These are phyloP conservation scores for Phyllachora maydis DNA, from an alignment of 2,329 filamentous ascomycete species.

Conservation along the genomic window DNA sequence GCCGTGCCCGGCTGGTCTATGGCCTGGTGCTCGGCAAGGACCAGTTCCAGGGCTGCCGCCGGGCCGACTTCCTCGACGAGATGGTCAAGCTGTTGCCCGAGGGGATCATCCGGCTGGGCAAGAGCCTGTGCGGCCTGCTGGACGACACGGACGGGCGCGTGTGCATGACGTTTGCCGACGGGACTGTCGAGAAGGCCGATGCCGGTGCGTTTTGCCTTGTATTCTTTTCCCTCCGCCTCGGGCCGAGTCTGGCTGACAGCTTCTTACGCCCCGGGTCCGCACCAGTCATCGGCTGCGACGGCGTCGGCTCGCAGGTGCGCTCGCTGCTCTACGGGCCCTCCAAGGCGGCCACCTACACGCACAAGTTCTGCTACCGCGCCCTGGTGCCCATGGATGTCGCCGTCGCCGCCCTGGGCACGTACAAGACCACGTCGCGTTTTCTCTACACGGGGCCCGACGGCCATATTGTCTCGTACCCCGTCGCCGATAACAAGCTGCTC, in stretches of 20 bases:
- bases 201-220: slow-evolving; percentile 7
- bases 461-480: slow-evolving; percentile 40
- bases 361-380: slow-evolving; percentile 40
- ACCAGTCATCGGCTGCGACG: slow-evolving; percentile 38
- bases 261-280: neutral
- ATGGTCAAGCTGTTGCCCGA: slow-evolving; percentile 12
- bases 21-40: slow-evolving; percentile 16
- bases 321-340: slow-evolving; percentile 27
- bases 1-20: too few species aligned
- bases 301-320: slow-evolving; percentile 36
- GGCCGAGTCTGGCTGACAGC: too few species aligned
- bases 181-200: slow-evolving; percentile 6
- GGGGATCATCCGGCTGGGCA: slow-evolving; percentile 11
- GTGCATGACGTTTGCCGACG: slow-evolving; percentile 9
- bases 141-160: slow-evolving; percentile 4
- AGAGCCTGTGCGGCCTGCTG: slow-evolving; percentile 11
- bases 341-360: slow-evolving; percentile 25
- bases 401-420: slow-evolving; percentile 22
- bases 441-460: slow-evolving; percentile 35
- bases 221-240: too few species aligned
- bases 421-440: slow-evolving; percentile 24
- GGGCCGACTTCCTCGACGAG: slow-evolving; percentile 18
- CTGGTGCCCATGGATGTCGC: slow-evolving; percentile 40
- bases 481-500: slow-evolving; percentile 32
- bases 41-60: slow-evolving; percentile 17